Base-by-base conservation (phyloP, 768 basidiomycete genomes). In the Termitomyces sp. region DNA sequence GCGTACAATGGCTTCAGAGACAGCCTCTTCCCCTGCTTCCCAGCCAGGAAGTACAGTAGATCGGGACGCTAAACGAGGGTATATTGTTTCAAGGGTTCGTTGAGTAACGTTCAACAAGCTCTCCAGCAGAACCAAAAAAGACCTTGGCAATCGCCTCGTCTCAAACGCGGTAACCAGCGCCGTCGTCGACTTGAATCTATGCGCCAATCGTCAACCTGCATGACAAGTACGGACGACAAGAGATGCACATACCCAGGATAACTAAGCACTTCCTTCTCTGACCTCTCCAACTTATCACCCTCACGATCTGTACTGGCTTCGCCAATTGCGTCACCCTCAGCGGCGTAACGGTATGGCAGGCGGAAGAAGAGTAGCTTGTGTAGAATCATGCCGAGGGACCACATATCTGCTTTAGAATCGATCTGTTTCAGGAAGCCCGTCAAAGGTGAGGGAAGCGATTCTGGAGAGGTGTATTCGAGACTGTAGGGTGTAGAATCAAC, bases 311-410 rank as follows among this genome's bases (percentile, higher is more conserved):
- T 67, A 42, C 75, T 66, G 0, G 73, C 66, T 39, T 74, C 72
- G 2, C 74, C 78, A 47, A 77, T 75, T 0, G 76, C 80, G 55
- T 82, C 84, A 0, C 82, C 83, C 42, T 79, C 80, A 1, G 85
- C 75, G 1, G 88, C 86, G 61, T 92, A 85, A 18, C 77, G 79
- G 66, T 94, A 98, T 0, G 96, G 95, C 20, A 96, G 71, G 34
- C 84, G 83, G 73, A 98, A 94, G 74, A 97, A 98, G 1, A 96
- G 73, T 59, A 98, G 79, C 65, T 94, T 95, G 75, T 98, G 87
- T 18, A 98, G 78, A 55, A 98, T 92, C 89, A 98, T 94, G 61
- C 95, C 95, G 16, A 98, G 78, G 5, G 92, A 92, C 95, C 96
- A 98, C 86, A 97, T 94, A 67, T 98, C 96, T 5, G 90, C 83